These are phyloP conservation scores for Phallus indusiatus DNA, from an alignment of 768 basidiomycete species.

Conservation along the genomic window DNA sequence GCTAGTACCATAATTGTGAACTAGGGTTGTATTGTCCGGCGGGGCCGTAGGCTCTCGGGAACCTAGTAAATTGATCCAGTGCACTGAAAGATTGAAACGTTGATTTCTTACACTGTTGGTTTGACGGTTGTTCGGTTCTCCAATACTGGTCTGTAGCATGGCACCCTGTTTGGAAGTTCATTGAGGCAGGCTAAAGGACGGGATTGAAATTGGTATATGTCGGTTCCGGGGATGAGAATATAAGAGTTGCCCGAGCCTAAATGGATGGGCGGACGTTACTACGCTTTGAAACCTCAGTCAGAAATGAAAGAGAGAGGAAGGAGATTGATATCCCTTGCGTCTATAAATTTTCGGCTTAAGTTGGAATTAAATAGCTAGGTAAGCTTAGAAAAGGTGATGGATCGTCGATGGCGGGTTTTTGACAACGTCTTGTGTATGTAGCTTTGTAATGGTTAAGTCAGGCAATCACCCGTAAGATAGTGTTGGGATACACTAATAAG, in stretches of 20 bases:
- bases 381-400: neutral
- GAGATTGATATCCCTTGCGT: too few species aligned
- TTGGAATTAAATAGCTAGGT: neutral
- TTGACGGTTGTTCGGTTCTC: neutral
- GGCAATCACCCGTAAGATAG: neutral
- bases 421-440: neutral
- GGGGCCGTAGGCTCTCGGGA: neutral
- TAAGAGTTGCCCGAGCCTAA: neutral
- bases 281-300: too few species aligned
- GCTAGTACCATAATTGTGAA: neutral
- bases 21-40: neutral
- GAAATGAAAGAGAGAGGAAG: too few species aligned
- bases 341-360: too few species aligned
- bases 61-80: neutral
- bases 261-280: neutral
- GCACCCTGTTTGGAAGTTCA: neutral
- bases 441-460: neutral
- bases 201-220: neutral
- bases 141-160: neutral
- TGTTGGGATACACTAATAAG: neutral
- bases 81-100: neutral
- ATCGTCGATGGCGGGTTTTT: neutral
- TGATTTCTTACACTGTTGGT: neutral
- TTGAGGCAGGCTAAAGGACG: neutral
- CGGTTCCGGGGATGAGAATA: neutral